Evolutionary conservation across 306 rosid genomes (phyloP).

Genomic region (Cicer judaicum): DNA sequence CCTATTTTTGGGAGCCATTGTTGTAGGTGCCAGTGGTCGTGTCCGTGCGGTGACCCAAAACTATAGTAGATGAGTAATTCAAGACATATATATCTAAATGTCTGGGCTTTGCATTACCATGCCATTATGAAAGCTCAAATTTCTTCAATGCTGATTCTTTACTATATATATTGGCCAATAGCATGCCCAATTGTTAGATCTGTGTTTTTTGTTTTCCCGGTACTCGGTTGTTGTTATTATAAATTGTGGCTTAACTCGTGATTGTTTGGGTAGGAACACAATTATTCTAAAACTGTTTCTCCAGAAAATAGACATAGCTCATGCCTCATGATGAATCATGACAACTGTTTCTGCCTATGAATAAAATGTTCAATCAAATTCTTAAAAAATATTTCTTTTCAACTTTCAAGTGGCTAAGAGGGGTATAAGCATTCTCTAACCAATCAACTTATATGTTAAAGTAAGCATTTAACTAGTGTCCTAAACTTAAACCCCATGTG

Average conservation of each 20-base stretch:
- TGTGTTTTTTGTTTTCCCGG: neutral
- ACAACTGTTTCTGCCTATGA: conserved; percentile 29
- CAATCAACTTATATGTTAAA: neutral
- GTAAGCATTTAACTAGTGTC: conserved; percentile 6
- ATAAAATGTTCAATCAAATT: neutral
- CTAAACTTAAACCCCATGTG: neutral
- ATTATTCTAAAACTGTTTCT: neutral
- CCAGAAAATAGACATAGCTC: neutral
- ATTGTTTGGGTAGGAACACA: neutral
- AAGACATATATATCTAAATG: conserved; percentile 4
- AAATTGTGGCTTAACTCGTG: neutral
- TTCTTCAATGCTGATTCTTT: neutral
- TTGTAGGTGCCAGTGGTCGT: too few relatives aligned
- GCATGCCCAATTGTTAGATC: neutral
- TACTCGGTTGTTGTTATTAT: neutral
- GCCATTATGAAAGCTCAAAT: neutral
- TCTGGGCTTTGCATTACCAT: neutral
- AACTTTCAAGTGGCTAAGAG: conserved; percentile 15
- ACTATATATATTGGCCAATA: neutral
- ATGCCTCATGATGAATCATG: neutral
- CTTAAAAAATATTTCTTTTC: neutral
- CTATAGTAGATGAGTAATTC: neutral
- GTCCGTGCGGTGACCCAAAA: too few relatives aligned
- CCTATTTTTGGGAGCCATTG: too few relatives aligned
- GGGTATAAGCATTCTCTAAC: neutral